Conservation (phyloP, 495 filamentous ascomycete genomes). For the Delitschia confertaspora region DNA sequence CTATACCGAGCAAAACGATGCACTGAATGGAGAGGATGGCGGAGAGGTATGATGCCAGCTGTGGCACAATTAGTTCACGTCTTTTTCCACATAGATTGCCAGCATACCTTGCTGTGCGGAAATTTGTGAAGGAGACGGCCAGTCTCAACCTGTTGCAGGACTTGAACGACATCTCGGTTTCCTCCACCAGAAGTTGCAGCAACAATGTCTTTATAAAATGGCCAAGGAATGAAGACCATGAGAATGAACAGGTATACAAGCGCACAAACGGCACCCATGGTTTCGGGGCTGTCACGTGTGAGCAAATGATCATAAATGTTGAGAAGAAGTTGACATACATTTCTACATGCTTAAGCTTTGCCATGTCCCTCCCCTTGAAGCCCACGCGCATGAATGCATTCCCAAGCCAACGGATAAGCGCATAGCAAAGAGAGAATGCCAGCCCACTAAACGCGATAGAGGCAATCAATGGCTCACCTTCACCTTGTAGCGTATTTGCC, state of each 20-base stretch:
- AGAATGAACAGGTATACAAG: slow-evolving; percentile 80
- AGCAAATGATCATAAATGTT: slow-evolving; percentile 1
- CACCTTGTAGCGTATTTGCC: slow-evolving; percentile 69
- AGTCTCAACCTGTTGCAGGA: slow-evolving; percentile 55
- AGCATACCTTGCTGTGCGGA: slow-evolving; percentile 79
- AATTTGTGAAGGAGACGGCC: slow-evolving; percentile 83
- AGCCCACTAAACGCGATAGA: slow-evolving; percentile 79
- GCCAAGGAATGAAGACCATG: slow-evolving; percentile 89
- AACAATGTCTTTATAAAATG: slow-evolving; percentile 96
- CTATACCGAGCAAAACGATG: slow-evolving; percentile 81
- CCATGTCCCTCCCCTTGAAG: slow-evolving; percentile 83
- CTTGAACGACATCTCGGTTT: slow-evolving; percentile 73
- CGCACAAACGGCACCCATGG: slow-evolving; percentile 94
- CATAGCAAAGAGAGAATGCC: slow-evolving; percentile 69
- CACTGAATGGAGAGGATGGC: slow-evolving; percentile 85
- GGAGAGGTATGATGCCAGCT: slow-evolving; percentile 93
- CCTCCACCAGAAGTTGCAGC: slow-evolving; percentile 91
- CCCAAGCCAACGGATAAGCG: slow-evolving; percentile 90
- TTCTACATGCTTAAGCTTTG: slow-evolving; percentile 63
- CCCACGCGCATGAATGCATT: slow-evolving; percentile 81
- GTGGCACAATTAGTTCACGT: slow-evolving; percentile 9
- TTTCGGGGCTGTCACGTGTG: slow-evolving; percentile 59
- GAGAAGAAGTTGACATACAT: slow-evolving; percentile 47
- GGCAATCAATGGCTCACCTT: slow-evolving; percentile 80
- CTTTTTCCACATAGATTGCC: neutral